Percentiles rank a stretch among this genome's conserved stretches.
phyloP scores from a whole-genome alignment of 495 filamentous ascomycete species.

The Aspergillus mulundensis region DNA sequence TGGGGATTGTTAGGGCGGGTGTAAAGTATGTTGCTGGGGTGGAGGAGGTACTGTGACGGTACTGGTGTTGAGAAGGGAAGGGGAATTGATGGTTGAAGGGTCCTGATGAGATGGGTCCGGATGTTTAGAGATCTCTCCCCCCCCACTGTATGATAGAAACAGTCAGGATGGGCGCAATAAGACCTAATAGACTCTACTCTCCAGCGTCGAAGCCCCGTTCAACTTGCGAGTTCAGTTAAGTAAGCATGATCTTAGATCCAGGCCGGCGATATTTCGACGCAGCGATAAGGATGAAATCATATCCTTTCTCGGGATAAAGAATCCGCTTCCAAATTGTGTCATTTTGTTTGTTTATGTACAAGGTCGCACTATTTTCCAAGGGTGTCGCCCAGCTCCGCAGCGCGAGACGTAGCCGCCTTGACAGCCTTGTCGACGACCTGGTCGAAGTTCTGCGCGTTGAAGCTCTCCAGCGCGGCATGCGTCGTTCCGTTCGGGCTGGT shows the following conservation, averaged over 20 bases:
- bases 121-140: too few species aligned
- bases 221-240: too few species aligned
- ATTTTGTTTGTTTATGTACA: not conserved
- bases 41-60: conserved; percentile 13
- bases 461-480: conserved; percentile 35
- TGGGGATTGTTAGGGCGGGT: conserved; percentile 66
- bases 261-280: too few species aligned
- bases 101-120: too few species aligned
- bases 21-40: conserved; percentile 33
- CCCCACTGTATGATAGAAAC: too few species aligned
- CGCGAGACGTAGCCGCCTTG: conserved; percentile 32
- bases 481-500: conserved; percentile 44
- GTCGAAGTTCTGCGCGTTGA: conserved; percentile 32
- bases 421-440: conserved; percentile 38
- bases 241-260: too few species aligned
- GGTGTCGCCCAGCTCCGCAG: conserved; percentile 32
- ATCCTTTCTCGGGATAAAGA: too few species aligned
- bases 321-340: not conserved
- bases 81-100: not conserved
- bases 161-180: too few species aligned
- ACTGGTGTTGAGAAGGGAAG: not conserved
- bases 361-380: conserved; percentile 12
- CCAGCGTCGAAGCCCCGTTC: too few species aligned
- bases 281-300: too few species aligned
- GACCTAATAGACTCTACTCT: too few species aligned